A percentile compares a stretch with the other conserved stretches of the same genome.
Conservation (phyloP, 108 stramenopile genomes). For the Pseudonitzschia pungens region DNA sequence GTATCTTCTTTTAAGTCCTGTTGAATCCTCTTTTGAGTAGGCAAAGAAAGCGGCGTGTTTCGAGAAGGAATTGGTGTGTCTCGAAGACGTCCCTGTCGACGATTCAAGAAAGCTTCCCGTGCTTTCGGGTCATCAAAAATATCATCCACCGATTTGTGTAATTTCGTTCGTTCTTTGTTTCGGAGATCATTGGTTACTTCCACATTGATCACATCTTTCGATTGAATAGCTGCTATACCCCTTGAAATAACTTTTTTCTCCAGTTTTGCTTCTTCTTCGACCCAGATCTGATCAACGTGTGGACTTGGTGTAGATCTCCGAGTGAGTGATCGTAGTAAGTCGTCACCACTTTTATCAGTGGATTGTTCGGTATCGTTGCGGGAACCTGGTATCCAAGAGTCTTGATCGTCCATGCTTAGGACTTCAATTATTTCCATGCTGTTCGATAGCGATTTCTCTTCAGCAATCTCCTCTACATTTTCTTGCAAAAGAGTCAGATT, state of each 20-base stretch:
- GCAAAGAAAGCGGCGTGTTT: neutral
- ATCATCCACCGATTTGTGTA: neutral
- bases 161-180: constrained; percentile 9
- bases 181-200: constrained; percentile 5
- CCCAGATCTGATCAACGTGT: constrained; percentile 1
- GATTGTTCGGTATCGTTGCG: neutral
- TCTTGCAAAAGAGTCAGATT: neutral
- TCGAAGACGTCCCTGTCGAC: constrained; percentile 22
- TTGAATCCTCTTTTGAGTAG: too few species aligned
- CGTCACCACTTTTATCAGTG: neutral
- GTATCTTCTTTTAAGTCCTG: too few species aligned
- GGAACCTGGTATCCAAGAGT: constrained; percentile 33
- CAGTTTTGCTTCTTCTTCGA: constrained; percentile 22
- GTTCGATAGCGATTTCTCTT: neutral
- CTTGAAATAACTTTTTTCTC: neutral
- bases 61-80: neutral
- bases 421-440: constrained; percentile 31
- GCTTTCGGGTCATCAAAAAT: constrained; percentile 20
- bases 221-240: neutral
- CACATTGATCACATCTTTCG: neutral
- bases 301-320: neutral
- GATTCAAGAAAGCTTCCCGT: constrained; percentile 25
- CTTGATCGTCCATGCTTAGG: constrained; percentile 29
- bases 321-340: neutral
- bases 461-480: neutral